Evolutionary conservation across 352 stramenopile species (phyloP).

Genomic region (Phytophthora crassamura): DNA sequence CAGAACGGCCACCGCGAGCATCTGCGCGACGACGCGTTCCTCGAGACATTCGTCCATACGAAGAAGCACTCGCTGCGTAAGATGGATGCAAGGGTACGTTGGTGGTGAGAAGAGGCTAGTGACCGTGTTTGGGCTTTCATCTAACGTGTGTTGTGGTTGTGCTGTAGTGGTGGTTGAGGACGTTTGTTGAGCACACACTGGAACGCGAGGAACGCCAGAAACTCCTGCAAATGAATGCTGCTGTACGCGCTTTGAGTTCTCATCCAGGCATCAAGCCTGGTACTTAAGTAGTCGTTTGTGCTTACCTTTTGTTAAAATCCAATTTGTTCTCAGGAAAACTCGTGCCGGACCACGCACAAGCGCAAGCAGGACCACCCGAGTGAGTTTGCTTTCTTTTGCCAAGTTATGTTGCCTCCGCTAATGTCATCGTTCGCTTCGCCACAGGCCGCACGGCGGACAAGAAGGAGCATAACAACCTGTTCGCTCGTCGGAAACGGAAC

Average conservation of each 20-base stretch:
- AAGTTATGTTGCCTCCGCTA: conserved; percentile 1
- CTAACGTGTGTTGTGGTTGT: conserved; percentile 13
- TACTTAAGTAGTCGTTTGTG: too few relatives aligned
- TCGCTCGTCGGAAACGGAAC: conserved; percentile 70
- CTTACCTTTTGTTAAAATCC: too few relatives aligned
- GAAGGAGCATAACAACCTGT: conserved; percentile 79
- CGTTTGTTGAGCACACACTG: conserved; percentile 78
- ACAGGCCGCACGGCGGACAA: conserved; percentile 74
- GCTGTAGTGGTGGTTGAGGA: conserved; percentile 72
- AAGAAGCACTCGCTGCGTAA: conserved; percentile 72
- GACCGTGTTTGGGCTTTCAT: neutral
- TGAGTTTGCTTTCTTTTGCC: conserved; percentile 26
- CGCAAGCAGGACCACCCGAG: conserved; percentile 75
- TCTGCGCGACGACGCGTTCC: conserved; percentile 66
- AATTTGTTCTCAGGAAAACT: conserved; percentile 40
- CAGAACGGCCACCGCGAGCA: conserved; percentile 49
- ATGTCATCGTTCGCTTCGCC: neutral
- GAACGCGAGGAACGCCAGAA: conserved; percentile 65
- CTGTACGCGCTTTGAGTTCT: conserved; percentile 22
- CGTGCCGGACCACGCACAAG: conserved; percentile 66
- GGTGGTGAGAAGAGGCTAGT: neutral
- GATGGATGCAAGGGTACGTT: conserved; percentile 69
- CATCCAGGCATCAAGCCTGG: neutral
- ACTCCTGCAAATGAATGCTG: conserved; percentile 52
- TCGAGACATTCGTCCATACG: conserved; percentile 55